A percentile compares a stretch with the other conserved stretches of the same genome.
Evolutionary conservation across 108 stramenopile genomes (phyloP).

Genomic region (Fistulifera pelliculosa): DNA sequence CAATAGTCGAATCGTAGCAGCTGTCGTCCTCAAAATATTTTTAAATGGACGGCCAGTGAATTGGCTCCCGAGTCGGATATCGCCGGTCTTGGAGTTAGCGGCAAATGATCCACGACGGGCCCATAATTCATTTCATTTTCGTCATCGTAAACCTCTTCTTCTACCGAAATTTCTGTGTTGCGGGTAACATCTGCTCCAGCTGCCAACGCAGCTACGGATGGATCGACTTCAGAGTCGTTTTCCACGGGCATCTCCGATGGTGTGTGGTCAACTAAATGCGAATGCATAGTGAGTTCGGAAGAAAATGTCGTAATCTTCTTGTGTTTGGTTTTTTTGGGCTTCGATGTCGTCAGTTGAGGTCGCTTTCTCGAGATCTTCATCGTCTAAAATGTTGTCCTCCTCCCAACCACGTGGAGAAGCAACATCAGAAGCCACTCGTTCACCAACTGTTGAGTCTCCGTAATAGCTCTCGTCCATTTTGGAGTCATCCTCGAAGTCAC

Average conservation of each 20-base stretch:
- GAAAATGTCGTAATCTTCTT: too few relatives aligned
- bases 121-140: conserved; percentile 16
- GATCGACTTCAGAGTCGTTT: not conserved
- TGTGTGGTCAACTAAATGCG: conserved; percentile 7
- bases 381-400: too few relatives aligned
- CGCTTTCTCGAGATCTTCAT: too few relatives aligned
- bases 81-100: conserved; percentile 1
- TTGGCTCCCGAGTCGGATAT: not conserved
- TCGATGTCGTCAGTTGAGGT: too few relatives aligned
- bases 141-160: conserved; percentile 24
- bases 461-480: not conserved
- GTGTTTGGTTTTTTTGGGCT: too few relatives aligned
- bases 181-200: conserved; percentile 8
- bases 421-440: not conserved
- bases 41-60: conserved; percentile 20
- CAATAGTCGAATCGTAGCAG: conserved; percentile 15
- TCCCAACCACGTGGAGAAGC: too few relatives aligned
- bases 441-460: conserved; percentile 5
- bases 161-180: conserved; percentile 1
- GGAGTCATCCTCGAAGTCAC: not conserved
- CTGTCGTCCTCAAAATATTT: conserved; percentile 1
- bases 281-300: too few relatives aligned
- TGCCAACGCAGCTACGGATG: conserved; percentile 6
- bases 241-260: conserved; percentile 2
- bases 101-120: conserved; percentile 30